Evolutionary conservation across 2,329 filamentous ascomycete genomes (phyloP).

Genomic region (Talaromyces sp.): DNA sequence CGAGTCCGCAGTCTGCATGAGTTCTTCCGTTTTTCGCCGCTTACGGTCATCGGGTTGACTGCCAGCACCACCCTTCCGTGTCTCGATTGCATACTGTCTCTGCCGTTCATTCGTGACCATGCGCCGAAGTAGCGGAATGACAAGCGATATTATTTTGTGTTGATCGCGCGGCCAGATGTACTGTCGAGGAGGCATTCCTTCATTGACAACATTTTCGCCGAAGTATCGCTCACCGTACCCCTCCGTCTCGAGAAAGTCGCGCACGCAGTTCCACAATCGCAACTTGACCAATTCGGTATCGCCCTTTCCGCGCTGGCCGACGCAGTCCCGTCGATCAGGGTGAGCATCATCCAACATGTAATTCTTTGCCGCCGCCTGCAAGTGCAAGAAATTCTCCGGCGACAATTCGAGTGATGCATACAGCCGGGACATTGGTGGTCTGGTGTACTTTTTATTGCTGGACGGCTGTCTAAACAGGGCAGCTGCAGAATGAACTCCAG

Average conservation of each 20-base stretch:
- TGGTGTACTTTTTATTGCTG: conserved; percentile 54
- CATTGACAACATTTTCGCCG: conserved; percentile 44
- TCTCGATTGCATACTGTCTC: conserved; percentile 56
- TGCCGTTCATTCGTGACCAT: conserved; percentile 62
- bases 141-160: conserved; percentile 54
- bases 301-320: conserved; percentile 54
- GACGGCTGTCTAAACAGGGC: conserved; percentile 52
- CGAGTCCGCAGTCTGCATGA: conserved; percentile 22
- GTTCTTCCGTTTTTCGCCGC: conserved; percentile 36
- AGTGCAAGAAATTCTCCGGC: conserved; percentile 54
- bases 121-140: conserved; percentile 55
- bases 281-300: conserved; percentile 57
- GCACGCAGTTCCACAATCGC: conserved; percentile 55
- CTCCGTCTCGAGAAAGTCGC: conserved; percentile 51
- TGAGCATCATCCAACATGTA: conserved; percentile 57
- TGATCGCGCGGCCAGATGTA: conserved; percentile 55
- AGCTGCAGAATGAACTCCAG: conserved; percentile 53
- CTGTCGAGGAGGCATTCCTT: conserved; percentile 37
- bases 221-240: conserved; percentile 54
- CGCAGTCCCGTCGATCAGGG: conserved; percentile 55
- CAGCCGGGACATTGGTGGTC: conserved; percentile 57
- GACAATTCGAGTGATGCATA: conserved; percentile 55
- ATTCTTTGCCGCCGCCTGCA: conserved; percentile 54
- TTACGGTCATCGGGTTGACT: conserved; percentile 32
- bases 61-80: conserved; percentile 45